Evolutionary conservation across 2,329 filamentous ascomycete genomes (phyloP), one percentile per base, ranked within the genome.

Genomic region (Trichoderma koningiopsis): DNA sequence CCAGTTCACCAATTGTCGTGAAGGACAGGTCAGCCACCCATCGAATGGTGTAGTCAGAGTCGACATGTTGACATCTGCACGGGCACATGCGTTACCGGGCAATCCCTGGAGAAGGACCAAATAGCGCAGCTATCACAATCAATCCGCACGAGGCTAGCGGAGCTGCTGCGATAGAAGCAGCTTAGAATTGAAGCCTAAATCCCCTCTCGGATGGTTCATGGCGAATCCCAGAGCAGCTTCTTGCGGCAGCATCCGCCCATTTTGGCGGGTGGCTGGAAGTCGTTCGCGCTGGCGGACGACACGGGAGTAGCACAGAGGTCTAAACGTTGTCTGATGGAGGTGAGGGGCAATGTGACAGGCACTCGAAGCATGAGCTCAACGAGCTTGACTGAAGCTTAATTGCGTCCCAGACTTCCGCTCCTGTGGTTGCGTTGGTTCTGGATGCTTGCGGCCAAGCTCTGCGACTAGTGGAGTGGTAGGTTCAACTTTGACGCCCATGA

Each of bases 371-470:
- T 35, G 33, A 35, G 33, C 33, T 35, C 33, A 14, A 35, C 33
- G 47, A 14, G 55, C 22, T 52, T 24, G n/a, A n/a, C 4, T 31
- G 52, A 29, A 55, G 63, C 31, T 55, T 49, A 19, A 43, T 43
- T 22, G 35, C 4, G 14, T 55, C 27, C 52, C 22, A 55, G 5
- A 14, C 22, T 16, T 29, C 52, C 14, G 27, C 19, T 55, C 24
- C 52, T 27, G 27, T 55, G 3, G 27, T 35, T 8, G 27, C 1
- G 4, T 7, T 35, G 29, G 8, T 58, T 19, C 27, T 59, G 64
- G 64, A 67, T 58, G 64, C 19, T 67, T 67, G 64, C 64, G 64
- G 64, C 55, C 64, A 67, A 67, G 64, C 64, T 67, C 31, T 35
- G 37, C n/a, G 33, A 33, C 8, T 59, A 43, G 64, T 52, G 64